Percentiles rank a stretch among this genome's conserved stretches.
Evolutionary conservation across 192 early-diverging fungal genomes (phyloP).

Genomic region (Phycomyces nitens): DNA sequence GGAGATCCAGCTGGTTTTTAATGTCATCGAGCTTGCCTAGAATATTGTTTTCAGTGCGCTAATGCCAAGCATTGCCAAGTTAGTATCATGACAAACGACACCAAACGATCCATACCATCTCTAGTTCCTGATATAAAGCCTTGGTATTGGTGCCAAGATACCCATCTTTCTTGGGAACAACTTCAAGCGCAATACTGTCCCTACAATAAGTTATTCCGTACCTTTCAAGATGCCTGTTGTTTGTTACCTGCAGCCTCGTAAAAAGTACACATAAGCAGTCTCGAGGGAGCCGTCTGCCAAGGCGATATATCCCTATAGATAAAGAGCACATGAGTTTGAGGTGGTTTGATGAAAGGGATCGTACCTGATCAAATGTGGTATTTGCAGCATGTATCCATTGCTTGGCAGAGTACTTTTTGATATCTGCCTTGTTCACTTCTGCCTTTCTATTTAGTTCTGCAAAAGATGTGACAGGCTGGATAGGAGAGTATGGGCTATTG

Average conservation of each 20-base stretch:
- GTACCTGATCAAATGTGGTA: slow-evolving; percentile 11
- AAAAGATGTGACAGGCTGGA: slow-evolving; percentile 1
- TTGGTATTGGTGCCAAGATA: not conserved
- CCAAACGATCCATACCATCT: not conserved
- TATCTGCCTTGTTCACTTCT: slow-evolving; percentile 1
- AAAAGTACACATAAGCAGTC: slow-evolving; percentile 33
- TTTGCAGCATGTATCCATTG: slow-evolving; percentile 13
- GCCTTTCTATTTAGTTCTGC: slow-evolving; percentile 11
- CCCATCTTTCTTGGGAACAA: not conserved
- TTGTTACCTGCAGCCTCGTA: slow-evolving; percentile 37
- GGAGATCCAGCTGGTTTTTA: not conserved
- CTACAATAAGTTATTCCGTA: not conserved
- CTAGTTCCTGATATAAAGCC: not conserved
- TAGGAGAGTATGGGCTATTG: not conserved
- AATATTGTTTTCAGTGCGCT: not conserved
- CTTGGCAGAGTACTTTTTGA: slow-evolving; percentile 9
- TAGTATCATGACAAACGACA: not conserved
- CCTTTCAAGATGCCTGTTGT: slow-evolving; percentile 29
- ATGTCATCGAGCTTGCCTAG: slow-evolving; percentile 3
- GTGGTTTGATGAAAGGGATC: not conserved
- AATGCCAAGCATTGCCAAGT: not conserved
- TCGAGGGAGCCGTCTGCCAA: slow-evolving; percentile 15
- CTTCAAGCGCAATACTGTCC: slow-evolving; percentile 2
- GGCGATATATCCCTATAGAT: slow-evolving; percentile 25
- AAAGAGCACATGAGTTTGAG: not conserved